Evolutionary conservation across 805 yeast species (phyloP).

Genomic region (Schwanniomyces pseudopolymorphus): DNA sequence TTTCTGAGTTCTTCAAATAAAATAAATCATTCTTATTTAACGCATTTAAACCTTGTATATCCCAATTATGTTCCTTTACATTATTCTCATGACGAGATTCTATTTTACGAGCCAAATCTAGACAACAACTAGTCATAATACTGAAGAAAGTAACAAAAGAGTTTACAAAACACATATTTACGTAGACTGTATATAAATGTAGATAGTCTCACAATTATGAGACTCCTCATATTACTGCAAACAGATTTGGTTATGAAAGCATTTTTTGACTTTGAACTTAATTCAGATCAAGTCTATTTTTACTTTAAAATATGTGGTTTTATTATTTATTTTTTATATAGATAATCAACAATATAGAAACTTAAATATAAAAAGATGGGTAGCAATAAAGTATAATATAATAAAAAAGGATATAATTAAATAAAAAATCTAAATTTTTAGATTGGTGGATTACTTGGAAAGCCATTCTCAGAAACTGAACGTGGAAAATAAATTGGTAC

Average conservation of each 20-base stretch:
- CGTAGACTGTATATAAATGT: neutral
- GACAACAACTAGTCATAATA: neutral
- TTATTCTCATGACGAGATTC: neutral
- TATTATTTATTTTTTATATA: neutral
- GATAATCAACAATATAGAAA: too few species aligned
- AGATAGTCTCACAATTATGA: neutral
- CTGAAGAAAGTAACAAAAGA: too few species aligned
- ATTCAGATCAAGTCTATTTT: too few species aligned
- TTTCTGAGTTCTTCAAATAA: conserved; percentile 1
- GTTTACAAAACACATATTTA: too few species aligned
- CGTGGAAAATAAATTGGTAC: conserved; percentile 12
- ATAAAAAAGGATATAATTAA: neutral
- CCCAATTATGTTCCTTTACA: neutral
- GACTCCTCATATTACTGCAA: neutral
- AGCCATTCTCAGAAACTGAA: neutral
- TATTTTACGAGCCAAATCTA: neutral
- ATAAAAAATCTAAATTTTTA: neutral
- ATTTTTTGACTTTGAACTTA: too few species aligned
- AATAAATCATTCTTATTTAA: neutral
- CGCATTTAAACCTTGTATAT: neutral
- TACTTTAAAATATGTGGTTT: too few species aligned
- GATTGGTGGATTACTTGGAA: neutral
- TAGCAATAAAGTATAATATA: neutral
- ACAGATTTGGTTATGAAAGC: too few species aligned
- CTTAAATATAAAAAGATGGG: neutral